Percentiles rank a stretch among this genome's conserved stretches.
These are phyloP conservation scores for Suhomyces bolitotheri DNA, from an alignment of 1,139 yeast species.

Conservation along the genomic window DNA sequence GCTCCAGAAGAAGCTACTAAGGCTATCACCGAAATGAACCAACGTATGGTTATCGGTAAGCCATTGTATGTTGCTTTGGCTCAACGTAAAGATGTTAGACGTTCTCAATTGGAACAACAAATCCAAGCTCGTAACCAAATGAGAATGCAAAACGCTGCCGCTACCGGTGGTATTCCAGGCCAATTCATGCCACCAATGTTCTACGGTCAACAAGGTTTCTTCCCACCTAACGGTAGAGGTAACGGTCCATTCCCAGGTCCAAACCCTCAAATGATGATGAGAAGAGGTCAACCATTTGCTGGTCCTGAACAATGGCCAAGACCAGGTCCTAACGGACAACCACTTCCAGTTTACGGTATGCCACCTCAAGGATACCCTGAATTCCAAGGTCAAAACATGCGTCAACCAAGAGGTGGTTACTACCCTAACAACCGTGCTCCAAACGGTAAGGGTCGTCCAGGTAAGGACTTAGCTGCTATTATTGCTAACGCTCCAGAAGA, in stretches of 20 bases:
- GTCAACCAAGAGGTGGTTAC: slow-evolving; percentile 42
- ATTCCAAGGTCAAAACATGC: slow-evolving; percentile 52
- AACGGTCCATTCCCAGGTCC: slow-evolving; percentile 76
- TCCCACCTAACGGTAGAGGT: slow-evolving; percentile 81
- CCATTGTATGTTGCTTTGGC: slow-evolving; percentile 99
- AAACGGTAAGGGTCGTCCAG: slow-evolving; percentile 32
- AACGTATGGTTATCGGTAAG: slow-evolving; percentile 92
- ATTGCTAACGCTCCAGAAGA: slow-evolving; percentile 71
- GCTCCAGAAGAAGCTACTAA: slow-evolving; percentile 98
- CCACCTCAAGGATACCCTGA: slow-evolving; percentile 74
- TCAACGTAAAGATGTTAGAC: slow-evolving; percentile 98
- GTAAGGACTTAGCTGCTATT: slow-evolving; percentile 56
- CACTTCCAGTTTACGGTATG: slow-evolving; percentile 76
- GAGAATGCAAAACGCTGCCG: slow-evolving; percentile 95
- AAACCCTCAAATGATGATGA: slow-evolving; percentile 86
- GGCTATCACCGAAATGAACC: slow-evolving; percentile 98
- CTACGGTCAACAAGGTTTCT: slow-evolving; percentile 85
- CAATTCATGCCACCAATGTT: slow-evolving; percentile 96
- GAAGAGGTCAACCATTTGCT: slow-evolving; percentile 57
- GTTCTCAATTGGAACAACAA: slow-evolving; percentile 96
- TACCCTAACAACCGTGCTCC: slow-evolving; percentile 45
- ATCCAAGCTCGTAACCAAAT: slow-evolving; percentile 97
- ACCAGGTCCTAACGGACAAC: slow-evolving; percentile 80
- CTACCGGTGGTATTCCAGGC: slow-evolving; percentile 87
- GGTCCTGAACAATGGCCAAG: slow-evolving; percentile 72